A percentile compares a stretch with the other conserved stretches of the same genome.
Evolutionary conservation across 306 rosid genomes (phyloP).

Genomic region (Albizia julibrissin): DNA sequence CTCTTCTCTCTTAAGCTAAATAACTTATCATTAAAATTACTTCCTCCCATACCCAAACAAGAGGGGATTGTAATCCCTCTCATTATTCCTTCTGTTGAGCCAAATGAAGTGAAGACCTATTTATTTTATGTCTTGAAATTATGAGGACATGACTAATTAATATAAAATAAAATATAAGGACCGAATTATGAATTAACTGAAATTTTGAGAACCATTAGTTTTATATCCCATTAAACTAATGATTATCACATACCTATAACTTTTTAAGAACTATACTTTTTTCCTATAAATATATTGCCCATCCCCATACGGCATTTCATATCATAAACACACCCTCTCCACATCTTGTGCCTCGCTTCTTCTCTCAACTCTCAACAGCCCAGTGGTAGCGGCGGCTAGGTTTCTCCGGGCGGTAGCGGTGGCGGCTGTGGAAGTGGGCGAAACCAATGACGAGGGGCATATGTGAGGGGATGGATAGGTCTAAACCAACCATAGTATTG

Average conservation of each 20-base stretch:
- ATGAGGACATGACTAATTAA: too few relatives aligned
- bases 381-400: not conserved
- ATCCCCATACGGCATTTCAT: too few relatives aligned
- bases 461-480: constrained; percentile 21
- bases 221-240: not conserved
- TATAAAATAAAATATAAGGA: too few relatives aligned
- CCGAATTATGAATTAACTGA: not conserved
- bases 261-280: too few relatives aligned
- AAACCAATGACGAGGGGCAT: not conserved
- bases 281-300: not conserved
- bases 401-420: not conserved
- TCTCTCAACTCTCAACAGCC: not conserved
- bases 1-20: too few relatives aligned
- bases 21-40: too few relatives aligned
- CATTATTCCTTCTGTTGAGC: too few relatives aligned
- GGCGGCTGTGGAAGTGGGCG: too few relatives aligned
- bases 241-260: not conserved
- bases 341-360: not conserved
- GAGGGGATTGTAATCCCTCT: too few relatives aligned
- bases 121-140: too few relatives aligned
- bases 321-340: not conserved
- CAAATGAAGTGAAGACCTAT: too few relatives aligned
- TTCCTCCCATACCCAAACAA: too few relatives aligned
- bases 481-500: constrained; percentile 53
- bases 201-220: not conserved